These are phyloP conservation scores for Helichrysum umbraculigerum DNA, from an alignment of 129 eudicot species.

Conservation along the genomic window DNA sequence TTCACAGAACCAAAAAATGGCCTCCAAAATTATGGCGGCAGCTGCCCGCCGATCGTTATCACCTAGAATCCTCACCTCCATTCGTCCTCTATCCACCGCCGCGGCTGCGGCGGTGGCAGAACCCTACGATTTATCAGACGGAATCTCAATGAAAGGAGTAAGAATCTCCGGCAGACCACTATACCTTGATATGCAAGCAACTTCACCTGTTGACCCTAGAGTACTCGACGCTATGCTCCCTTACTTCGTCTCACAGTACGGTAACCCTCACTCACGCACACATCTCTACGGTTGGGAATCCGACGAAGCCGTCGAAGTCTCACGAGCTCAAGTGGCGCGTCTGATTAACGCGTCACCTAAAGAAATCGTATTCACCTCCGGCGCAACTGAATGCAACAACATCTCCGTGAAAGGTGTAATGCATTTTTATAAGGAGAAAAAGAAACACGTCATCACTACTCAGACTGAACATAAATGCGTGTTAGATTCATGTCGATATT, in stretches of 20 bases:
- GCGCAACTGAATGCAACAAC: conserved; percentile 94
- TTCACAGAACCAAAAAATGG: conserved; percentile 37
- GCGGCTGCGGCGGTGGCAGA: conserved; percentile 36
- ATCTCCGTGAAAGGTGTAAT: conserved; percentile 82
- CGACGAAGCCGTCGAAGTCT: conserved; percentile 78
- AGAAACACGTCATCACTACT: conserved; percentile 84
- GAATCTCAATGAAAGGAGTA: conserved; percentile 79
- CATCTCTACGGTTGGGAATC: conserved; percentile 99
- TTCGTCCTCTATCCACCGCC: conserved; percentile 42
- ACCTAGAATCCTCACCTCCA: neutral
- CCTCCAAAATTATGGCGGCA: conserved; percentile 50
- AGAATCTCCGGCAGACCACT: conserved; percentile 85
- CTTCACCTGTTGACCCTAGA: conserved; percentile 91
- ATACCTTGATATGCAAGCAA: conserved; percentile 97
- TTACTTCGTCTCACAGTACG: conserved; percentile 69
- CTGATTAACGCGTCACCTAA: conserved; percentile 82
- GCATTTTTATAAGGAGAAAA: conserved; percentile 76
- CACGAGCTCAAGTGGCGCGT: conserved; percentile 64
- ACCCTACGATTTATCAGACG: conserved; percentile 39
- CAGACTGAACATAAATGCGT: conserved; percentile 98
- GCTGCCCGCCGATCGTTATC: conserved; percentile 47
- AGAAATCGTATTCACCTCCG: conserved; percentile 90
- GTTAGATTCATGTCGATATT: conserved; percentile 81
- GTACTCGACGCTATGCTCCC: conserved; percentile 98
- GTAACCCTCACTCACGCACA: conserved; percentile 97